These are phyloP conservation scores for Dryadomyces sulphureus DNA, from an alignment of 2,329 filamentous ascomycete species.

Conservation along the genomic window DNA sequence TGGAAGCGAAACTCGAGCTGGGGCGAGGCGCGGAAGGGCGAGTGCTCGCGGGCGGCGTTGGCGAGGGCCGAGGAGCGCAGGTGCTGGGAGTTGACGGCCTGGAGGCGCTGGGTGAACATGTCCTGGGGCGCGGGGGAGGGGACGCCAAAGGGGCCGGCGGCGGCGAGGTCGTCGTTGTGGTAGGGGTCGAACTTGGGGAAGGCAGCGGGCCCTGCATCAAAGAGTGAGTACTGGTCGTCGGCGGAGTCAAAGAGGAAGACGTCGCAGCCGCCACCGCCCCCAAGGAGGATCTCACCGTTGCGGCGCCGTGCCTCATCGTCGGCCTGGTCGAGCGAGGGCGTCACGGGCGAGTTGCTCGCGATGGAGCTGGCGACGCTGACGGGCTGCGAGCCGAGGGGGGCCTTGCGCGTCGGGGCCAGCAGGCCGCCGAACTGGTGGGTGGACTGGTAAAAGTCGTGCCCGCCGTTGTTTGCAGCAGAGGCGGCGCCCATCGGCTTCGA, in stretches of 20 bases:
- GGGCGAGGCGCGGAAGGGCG: slow-evolving; percentile 54
- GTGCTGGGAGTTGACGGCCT: slow-evolving; percentile 64
- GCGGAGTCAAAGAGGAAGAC: slow-evolving; percentile 13
- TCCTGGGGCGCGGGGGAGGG: slow-evolving; percentile 42
- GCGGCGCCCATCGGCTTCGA: slow-evolving; percentile 21
- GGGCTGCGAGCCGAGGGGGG: slow-evolving; percentile 30
- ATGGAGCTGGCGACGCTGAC: slow-evolving; percentile 43
- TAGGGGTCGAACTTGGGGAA: slow-evolving; percentile 65
- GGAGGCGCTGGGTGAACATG: slow-evolving; percentile 60
- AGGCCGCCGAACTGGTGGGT: slow-evolving; percentile 22
- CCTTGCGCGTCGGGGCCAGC: slow-evolving; percentile 13
- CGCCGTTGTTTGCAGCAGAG: slow-evolving; percentile 4
- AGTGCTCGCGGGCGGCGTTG: slow-evolving; percentile 46
- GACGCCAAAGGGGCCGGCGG: slow-evolving; percentile 48
- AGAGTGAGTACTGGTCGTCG: slow-evolving; percentile 52
- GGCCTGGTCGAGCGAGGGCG: slow-evolving; percentile 32
- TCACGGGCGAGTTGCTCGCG: slow-evolving; percentile 44
- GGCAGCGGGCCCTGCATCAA: slow-evolving; percentile 34
- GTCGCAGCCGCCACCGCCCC: too few relatives aligned
- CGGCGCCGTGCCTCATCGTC: slow-evolving; percentile 33
- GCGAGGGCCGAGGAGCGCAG: slow-evolving; percentile 31
- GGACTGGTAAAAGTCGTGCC: slow-evolving; percentile 24
- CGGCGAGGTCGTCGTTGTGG: slow-evolving; percentile 70
- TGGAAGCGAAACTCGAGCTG: slow-evolving; percentile 26
- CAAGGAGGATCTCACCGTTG: slow-evolving; percentile 32